phyloP scores from a whole-genome alignment of 306 rosid species.

The Glycine soja region DNA sequence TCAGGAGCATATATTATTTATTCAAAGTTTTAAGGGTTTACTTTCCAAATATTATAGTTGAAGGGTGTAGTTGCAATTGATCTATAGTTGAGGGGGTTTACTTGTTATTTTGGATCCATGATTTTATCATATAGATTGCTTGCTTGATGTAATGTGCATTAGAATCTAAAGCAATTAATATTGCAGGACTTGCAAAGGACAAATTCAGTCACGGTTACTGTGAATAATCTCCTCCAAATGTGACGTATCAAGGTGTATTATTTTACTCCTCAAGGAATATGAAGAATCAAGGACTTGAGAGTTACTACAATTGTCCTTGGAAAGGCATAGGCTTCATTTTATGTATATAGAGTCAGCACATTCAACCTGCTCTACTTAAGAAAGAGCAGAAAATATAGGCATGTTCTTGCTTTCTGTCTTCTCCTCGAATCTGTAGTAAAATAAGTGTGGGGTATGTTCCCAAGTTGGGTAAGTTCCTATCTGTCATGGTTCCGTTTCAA shows the following conservation, averaged over 20 bases:
- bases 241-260: slow-evolving; percentile 49
- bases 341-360: slow-evolving; percentile 71
- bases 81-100: not conserved
- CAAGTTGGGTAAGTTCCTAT: slow-evolving; percentile 37
- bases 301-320: slow-evolving; percentile 36
- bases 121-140: slow-evolving; percentile 11
- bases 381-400: slow-evolving; percentile 57
- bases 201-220: slow-evolving; percentile 85
- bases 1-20: not conserved
- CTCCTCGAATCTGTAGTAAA: slow-evolving; percentile 48
- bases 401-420: slow-evolving; percentile 38
- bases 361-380: slow-evolving; percentile 48
- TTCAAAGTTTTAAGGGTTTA: not conserved
- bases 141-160: slow-evolving; percentile 11
- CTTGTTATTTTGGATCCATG: not conserved
- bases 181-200: slow-evolving; percentile 95
- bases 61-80: slow-evolving; percentile 4
- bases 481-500: slow-evolving; percentile 29
- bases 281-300: slow-evolving; percentile 41
- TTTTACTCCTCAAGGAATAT: slow-evolving; percentile 34
- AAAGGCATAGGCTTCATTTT: slow-evolving; percentile 51
- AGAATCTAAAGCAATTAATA: slow-evolving; percentile 42
- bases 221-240: slow-evolving; percentile 98
- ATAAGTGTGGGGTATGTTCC: slow-evolving; percentile 48
- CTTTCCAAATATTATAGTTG: slow-evolving; percentile 8